Evolutionary conservation across 2,329 filamentous ascomycete genomes (phyloP).

Genomic region (Sclerotinia nivalis): DNA sequence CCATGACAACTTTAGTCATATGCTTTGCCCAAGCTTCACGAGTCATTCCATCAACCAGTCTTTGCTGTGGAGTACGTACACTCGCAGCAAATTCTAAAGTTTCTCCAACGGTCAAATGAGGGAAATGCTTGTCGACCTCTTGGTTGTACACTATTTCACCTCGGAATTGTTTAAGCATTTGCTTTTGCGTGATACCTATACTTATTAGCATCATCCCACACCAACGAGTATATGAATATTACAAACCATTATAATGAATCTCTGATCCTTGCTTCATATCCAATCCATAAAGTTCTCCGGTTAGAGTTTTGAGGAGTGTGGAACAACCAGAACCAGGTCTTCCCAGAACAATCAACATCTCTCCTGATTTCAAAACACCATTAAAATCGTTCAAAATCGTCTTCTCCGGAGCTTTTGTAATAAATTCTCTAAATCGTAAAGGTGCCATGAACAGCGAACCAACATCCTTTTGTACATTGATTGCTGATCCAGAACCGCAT

Average conservation of each 20-base stretch:
- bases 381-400: conserved; percentile 65
- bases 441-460: conserved; percentile 59
- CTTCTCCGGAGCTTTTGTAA: conserved; percentile 54
- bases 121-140: conserved; percentile 74
- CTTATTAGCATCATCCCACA: conserved; percentile 49
- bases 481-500: conserved; percentile 63
- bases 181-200: conserved; percentile 49
- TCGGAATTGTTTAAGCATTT: conserved; percentile 61
- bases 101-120: conserved; percentile 71
- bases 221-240: conserved; percentile 55
- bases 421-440: conserved; percentile 56
- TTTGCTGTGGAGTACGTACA: conserved; percentile 63
- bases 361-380: conserved; percentile 62
- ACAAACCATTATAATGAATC: conserved; percentile 63
- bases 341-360: conserved; percentile 69
- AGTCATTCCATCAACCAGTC: conserved; percentile 56
- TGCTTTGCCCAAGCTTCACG: conserved; percentile 52
- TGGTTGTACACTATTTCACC: conserved; percentile 73
- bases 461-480: conserved; percentile 70
- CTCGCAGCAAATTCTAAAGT: conserved; percentile 73
- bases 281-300: conserved; percentile 58
- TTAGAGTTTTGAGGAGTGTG: conserved; percentile 63
- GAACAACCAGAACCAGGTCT: conserved; percentile 65
- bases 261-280: conserved; percentile 51
- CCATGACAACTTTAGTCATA: conserved; percentile 61